phyloP scores from a whole-genome alignment of 345 rosid species.

The Bruguiera sexangula region DNA sequence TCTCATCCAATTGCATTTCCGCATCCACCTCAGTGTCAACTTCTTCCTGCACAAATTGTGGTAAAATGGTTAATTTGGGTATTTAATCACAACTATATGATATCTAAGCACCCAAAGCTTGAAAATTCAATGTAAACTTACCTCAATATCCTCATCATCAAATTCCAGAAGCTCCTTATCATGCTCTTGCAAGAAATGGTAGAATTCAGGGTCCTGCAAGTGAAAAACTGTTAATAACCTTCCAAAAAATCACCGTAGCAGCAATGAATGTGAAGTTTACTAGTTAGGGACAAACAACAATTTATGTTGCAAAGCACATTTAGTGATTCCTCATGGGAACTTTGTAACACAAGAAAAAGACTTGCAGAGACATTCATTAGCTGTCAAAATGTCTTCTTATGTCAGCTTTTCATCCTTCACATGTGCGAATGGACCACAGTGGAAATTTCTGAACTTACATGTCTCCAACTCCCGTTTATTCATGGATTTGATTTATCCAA shows the following conservation, averaged over 20 bases:
- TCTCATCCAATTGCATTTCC: slow-evolving; percentile 37
- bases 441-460: neutral
- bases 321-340: slow-evolving; percentile 9
- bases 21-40: slow-evolving; percentile 45
- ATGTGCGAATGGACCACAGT: slow-evolving; percentile 27
- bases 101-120: slow-evolving; percentile 1
- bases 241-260: neutral
- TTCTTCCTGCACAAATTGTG: slow-evolving; percentile 43
- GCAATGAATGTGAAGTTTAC: neutral
- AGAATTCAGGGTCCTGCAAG: slow-evolving; percentile 86
- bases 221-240: neutral
- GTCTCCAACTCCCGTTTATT: neutral
- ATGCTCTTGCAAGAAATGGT: slow-evolving; percentile 64
- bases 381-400: slow-evolving; percentile 46
- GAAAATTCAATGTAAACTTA: slow-evolving; percentile 26
- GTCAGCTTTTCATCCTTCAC: slow-evolving; percentile 17
- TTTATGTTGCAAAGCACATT: too few species aligned
- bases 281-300: neutral
- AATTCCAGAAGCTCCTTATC: slow-evolving; percentile 73
- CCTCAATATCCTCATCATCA: slow-evolving; percentile 71
- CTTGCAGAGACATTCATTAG: slow-evolving; percentile 24
- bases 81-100: neutral
- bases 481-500: neutral
- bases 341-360: neutral
- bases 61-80: neutral